These are phyloP conservation scores for Naganishia friedmannii DNA, from an alignment of 768 basidiomycete genomes.

Conservation along the genomic window DNA sequence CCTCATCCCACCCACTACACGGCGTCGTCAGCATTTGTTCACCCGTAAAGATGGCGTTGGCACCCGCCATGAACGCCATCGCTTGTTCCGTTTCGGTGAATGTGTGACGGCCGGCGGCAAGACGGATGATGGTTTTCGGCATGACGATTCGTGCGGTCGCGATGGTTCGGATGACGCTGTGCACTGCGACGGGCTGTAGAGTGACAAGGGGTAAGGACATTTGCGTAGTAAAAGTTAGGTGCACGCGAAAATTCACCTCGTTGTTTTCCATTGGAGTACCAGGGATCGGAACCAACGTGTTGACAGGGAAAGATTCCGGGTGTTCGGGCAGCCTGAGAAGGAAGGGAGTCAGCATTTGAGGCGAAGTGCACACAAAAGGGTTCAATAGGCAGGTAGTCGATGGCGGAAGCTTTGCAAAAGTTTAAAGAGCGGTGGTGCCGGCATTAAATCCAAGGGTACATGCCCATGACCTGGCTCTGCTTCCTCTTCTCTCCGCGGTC, in stretches of 20 bases:
- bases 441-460: too few relatives aligned
- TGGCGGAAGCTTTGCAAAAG: too few relatives aligned
- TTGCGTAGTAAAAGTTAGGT: background rate
- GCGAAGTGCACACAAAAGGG: too few relatives aligned
- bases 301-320: slow-evolving; percentile 98
- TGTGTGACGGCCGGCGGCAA: slow-evolving; percentile 88
- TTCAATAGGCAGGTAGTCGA: too few relatives aligned
- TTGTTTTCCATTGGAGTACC: slow-evolving; percentile 91
- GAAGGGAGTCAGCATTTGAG: slow-evolving; percentile 8
- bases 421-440: too few relatives aligned
- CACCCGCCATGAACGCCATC: slow-evolving; percentile 94
- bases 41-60: slow-evolving; percentile 98
- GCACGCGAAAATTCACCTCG: slow-evolving; percentile 59
- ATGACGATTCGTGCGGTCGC: slow-evolving; percentile 90
- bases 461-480: too few relatives aligned
- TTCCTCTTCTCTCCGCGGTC: too few relatives aligned
- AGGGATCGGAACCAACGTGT: slow-evolving; percentile 90
- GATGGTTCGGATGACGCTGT: slow-evolving; percentile 84
- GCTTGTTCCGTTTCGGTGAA: slow-evolving; percentile 87
- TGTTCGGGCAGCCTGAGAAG: slow-evolving; percentile 77
- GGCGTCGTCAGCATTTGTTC: slow-evolving; percentile 97
- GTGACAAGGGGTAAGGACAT: background rate
- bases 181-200: slow-evolving; percentile 70
- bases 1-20: slow-evolving; percentile 97
- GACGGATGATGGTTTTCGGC: slow-evolving; percentile 86